Percentiles rank a stretch among this genome's conserved stretches.
These are phyloP conservation scores for Psilocybe subaeruginosa DNA, from an alignment of 768 basidiomycete species.

Conservation along the genomic window DNA sequence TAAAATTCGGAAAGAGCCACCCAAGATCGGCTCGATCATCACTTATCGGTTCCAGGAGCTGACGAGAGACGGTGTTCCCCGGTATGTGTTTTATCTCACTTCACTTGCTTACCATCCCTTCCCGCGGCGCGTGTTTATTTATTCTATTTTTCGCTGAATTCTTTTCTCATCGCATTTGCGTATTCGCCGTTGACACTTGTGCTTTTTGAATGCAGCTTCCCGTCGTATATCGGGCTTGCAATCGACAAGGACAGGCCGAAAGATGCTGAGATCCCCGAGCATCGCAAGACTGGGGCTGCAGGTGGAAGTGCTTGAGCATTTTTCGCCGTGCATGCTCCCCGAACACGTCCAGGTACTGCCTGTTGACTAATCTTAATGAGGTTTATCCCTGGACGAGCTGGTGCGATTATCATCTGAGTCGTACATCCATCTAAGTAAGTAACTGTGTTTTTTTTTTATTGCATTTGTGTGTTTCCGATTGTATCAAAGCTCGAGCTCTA, in stretches of 20 bases:
- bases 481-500: too few relatives aligned
- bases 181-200: not conserved
- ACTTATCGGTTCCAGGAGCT: constrained; percentile 64
- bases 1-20: constrained; percentile 55
- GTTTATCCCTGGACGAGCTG: too few relatives aligned
- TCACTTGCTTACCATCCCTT: not conserved
- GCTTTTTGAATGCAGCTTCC: constrained; percentile 41
- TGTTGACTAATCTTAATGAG: too few relatives aligned
- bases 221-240: constrained; percentile 54
- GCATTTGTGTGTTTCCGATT: too few relatives aligned
- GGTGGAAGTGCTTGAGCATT: constrained; percentile 1
- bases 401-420: too few relatives aligned
- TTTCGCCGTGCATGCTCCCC: not conserved
- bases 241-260: constrained; percentile 56
- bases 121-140: too few relatives aligned
- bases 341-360: not conserved
- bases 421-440: too few relatives aligned
- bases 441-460: too few relatives aligned
- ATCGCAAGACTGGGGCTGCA: constrained; percentile 17
- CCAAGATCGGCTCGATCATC: constrained; percentile 56
- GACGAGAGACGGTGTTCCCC: constrained; percentile 57
- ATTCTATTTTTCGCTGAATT: not conserved
- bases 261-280: constrained; percentile 55
- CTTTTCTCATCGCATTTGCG: not conserved
- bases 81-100: constrained; percentile 33